Evolutionary conservation across 495 filamentous ascomycete species (phyloP).

Genomic region (Penicillium tannophilum): DNA sequence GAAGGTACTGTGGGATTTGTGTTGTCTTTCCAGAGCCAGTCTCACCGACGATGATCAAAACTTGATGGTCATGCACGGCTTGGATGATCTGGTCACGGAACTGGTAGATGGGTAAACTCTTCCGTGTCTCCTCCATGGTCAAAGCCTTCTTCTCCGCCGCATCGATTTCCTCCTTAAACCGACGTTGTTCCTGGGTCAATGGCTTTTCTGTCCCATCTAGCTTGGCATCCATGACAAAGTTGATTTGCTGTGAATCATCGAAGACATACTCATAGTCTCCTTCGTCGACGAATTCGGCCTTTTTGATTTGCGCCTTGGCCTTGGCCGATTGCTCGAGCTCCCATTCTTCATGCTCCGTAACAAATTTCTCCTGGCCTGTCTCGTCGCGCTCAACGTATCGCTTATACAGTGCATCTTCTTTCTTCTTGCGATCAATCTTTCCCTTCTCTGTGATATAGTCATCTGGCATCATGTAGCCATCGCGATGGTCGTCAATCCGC

Average conservation of each 20-base stretch:
- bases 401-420: conserved; percentile 87
- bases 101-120: conserved; percentile 86
- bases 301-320: conserved; percentile 82
- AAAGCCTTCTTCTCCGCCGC: conserved; percentile 83
- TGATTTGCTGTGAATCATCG: conserved; percentile 85
- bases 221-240: conserved; percentile 77
- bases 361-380: conserved; percentile 81
- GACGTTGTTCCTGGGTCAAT: conserved; percentile 75
- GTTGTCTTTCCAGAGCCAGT: conserved; percentile 90
- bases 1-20: conserved; percentile 84
- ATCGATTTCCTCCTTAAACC: conserved; percentile 76
- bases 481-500: conserved; percentile 85
- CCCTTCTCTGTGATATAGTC: conserved; percentile 93
- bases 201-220: conserved; percentile 67
- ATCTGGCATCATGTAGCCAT: conserved; percentile 93
- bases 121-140: conserved; percentile 88
- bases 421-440: conserved; percentile 86
- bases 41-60: conserved; percentile 77
- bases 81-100: conserved; percentile 78
- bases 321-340: conserved; percentile 88
- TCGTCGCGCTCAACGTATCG: conserved; percentile 90
- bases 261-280: conserved; percentile 95
- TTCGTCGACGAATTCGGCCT: conserved; percentile 73
- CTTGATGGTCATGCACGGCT: conserved; percentile 74
- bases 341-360: conserved; percentile 97